Evolutionary conservation across 1,284 basidiomycete species (phyloP), one percentile per base, ranked within the genome.

Genomic region (Phenoliferia sp.): DNA sequence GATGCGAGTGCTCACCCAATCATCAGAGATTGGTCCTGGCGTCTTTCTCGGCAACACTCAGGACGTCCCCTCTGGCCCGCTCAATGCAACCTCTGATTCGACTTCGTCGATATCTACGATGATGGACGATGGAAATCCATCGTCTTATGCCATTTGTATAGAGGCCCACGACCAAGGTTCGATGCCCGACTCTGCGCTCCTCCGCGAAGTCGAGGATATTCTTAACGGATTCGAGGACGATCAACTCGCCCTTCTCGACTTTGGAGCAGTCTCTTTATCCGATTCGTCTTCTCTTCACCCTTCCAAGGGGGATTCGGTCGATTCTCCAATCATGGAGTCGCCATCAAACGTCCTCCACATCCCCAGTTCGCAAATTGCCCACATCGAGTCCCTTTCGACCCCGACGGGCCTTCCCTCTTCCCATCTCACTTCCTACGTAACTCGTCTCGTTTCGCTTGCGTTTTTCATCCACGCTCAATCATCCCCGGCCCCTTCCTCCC

Each of bases 1-100:
- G 81, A 94, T 94, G 90, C 83, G 88, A 32, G 87, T 90, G 74
- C 82, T 95, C 67, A 96, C 94, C 0, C 85, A 86, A 61, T 91
- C 92, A 2, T 87, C 86, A 34, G 90, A 93, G 80, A 92, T 95
- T 61, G 81, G 82, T 22, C 80, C 82, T 44, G 82, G 83, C 26
- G 82, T 86, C 68, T 85, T 82, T 81, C 80, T 92, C 15, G 90
- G 90, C 22, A 92, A 92, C 76, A 84, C 86, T 62, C 86, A 84
- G 64, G 90, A 92, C 75, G 89, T 92, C 2, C 90, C 89, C 0
- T 32, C 60, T 26, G 62, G 61, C 35, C 31, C 44, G 19, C 64
- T 63, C 15, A 48, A 57, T 3, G 48, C 58, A 26, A 84, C 84
- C 6, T 88, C 88, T 74, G 83, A 86, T 71, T 75, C 79, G 26